A percentile compares a stretch with the other conserved stretches of the same genome.
Conservation (phyloP, 345 rosid genomes). For the Punica granatum region DNA sequence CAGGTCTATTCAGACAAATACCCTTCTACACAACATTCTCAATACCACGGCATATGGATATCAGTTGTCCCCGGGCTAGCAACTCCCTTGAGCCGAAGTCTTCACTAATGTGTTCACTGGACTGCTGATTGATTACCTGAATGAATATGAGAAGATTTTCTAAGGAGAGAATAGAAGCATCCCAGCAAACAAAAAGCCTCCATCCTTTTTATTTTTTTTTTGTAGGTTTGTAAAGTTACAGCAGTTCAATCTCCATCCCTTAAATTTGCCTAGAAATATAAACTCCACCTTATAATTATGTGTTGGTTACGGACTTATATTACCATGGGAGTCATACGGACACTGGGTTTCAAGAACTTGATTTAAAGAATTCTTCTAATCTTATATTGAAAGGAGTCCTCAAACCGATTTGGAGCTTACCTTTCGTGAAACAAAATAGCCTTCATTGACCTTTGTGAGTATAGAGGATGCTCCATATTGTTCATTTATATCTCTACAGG, state of each 20-base stretch:
- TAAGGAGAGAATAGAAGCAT: background rate
- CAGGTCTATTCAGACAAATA: constrained; percentile 56
- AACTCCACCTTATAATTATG: constrained; percentile 42
- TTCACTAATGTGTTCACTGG: constrained; percentile 62
- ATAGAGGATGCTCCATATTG: too few relatives aligned
- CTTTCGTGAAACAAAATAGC: too few relatives aligned
- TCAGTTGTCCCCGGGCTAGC: constrained; percentile 72
- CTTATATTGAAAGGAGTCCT: too few relatives aligned
- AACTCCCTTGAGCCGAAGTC: constrained; percentile 70
- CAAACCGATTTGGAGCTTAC: too few relatives aligned
- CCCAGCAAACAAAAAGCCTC: background rate
- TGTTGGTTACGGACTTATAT: constrained; percentile 79
- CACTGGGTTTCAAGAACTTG: constrained; percentile 62
- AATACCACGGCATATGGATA: constrained; percentile 79
- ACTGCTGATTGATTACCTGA: constrained; percentile 80
- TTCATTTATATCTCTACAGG: too few relatives aligned
- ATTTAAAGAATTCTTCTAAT: background rate
- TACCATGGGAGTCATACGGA: constrained; percentile 47
- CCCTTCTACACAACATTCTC: constrained; percentile 59
- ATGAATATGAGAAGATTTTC: constrained; percentile 71
- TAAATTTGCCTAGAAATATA: too few relatives aligned
- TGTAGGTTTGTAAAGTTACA: background rate
- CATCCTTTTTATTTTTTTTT: background rate
- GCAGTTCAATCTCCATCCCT: too few relatives aligned
- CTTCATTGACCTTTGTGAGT: too few relatives aligned